Evolutionary conservation across 2,329 filamentous ascomycete species (phyloP).

Genomic region (Fusarium armeniacum): DNA sequence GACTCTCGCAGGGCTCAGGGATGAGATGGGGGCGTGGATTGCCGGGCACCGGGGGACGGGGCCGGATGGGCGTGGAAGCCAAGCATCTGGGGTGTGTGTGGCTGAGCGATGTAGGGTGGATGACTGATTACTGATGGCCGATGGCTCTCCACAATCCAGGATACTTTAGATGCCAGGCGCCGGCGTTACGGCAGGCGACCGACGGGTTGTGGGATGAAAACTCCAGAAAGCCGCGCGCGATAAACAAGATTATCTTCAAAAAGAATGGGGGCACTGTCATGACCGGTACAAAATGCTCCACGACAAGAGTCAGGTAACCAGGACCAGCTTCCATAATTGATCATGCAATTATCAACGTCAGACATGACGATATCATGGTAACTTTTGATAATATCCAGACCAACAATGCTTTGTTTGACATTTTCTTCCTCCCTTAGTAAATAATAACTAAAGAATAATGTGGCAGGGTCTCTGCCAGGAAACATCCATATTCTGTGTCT

Average conservation of each 20-base stretch:
- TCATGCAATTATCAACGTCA: constrained; percentile 7
- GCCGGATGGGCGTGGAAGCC: constrained; percentile 41
- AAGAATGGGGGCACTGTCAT: constrained; percentile 20
- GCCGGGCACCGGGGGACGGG: constrained; percentile 46
- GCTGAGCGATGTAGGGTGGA: constrained; percentile 28
- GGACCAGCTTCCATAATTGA: constrained; percentile 26
- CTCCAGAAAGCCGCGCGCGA: constrained; percentile 42
- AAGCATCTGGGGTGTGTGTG: constrained; percentile 41
- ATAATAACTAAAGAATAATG: constrained; percentile 17
- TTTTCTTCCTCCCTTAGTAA: constrained; percentile 41
- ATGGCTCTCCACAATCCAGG: constrained; percentile 37
- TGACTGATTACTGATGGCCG: constrained; percentile 43
- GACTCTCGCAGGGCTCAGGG: constrained; percentile 33
- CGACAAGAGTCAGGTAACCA: constrained; percentile 45
- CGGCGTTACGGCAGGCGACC: constrained; percentile 31
- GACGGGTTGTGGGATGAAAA: constrained; percentile 43
- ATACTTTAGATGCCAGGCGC: constrained; percentile 28
- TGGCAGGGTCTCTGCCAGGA: constrained; percentile 24
- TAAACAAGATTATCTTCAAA: constrained; percentile 34
- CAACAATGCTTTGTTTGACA: constrained; percentile 21
- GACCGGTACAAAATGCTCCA: constrained; percentile 28
- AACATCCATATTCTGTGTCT: constrained; percentile 4
- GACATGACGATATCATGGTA: constrained; percentile 16
- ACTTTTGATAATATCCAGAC: constrained; percentile 14
- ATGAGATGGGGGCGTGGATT: constrained; percentile 32